These are phyloP conservation scores for Saturnispora gosingensis DNA, from an alignment of 805 yeast species.

Conservation along the genomic window DNA sequence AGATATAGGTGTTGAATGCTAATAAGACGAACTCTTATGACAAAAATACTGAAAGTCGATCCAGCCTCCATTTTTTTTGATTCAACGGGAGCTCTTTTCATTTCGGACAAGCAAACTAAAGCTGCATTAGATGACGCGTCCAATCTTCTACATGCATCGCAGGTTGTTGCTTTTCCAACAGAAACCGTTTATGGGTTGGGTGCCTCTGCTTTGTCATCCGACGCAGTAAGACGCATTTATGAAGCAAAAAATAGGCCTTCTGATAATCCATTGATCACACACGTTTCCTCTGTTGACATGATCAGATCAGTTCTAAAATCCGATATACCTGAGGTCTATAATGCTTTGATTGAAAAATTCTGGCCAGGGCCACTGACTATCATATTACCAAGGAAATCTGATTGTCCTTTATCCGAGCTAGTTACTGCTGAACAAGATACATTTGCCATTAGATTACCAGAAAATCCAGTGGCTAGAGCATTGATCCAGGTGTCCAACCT, in stretches of 20 bases:
- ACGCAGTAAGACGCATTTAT: constrained; percentile 68
- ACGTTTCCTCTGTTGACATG: constrained; percentile 71
- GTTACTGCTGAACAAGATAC: constrained; percentile 88
- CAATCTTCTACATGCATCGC: constrained; percentile 35
- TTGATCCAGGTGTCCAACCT: constrained; percentile 73
- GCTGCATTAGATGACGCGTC: constrained; percentile 51
- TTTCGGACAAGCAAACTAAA: constrained; percentile 31
- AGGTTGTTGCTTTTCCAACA: constrained; percentile 88
- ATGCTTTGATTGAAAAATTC: constrained; percentile 51
- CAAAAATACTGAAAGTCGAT: constrained; percentile 46
- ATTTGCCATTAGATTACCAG: constrained; percentile 86
- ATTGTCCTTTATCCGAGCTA: constrained; percentile 49
- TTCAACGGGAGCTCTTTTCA: constrained; percentile 23
- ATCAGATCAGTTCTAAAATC: constrained; percentile 49
- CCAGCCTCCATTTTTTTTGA: constrained; percentile 43
- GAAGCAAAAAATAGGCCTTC: constrained; percentile 88
- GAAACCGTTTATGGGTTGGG: constrained; percentile 97
- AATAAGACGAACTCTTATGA: constrained; percentile 13
- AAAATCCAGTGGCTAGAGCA: constrained; percentile 84
- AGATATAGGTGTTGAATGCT: neutral
- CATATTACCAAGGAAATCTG: constrained; percentile 49
- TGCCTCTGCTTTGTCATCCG: constrained; percentile 70
- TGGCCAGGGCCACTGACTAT: constrained; percentile 98
- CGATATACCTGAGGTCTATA: constrained; percentile 60
- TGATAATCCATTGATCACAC: constrained; percentile 91